Evolutionary conservation across 2,329 filamentous ascomycete species (phyloP).

Genomic region (Aspergillus versicolor): DNA sequence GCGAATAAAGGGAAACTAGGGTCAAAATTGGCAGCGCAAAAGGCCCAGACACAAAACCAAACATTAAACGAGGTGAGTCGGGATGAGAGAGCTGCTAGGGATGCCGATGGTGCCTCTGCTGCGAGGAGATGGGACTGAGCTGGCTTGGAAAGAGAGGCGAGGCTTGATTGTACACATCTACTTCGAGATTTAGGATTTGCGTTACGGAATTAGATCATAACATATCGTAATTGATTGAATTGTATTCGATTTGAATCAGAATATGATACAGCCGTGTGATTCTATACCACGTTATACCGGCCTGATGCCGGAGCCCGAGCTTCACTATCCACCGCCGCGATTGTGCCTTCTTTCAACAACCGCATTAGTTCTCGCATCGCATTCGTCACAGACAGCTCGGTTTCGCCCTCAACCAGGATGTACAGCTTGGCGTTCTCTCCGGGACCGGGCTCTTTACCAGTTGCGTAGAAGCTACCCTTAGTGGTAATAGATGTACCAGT

Average conservation of each 20-base stretch:
- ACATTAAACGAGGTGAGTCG: slow-evolving; percentile 67
- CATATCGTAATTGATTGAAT: neutral
- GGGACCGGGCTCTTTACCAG: slow-evolving; percentile 74
- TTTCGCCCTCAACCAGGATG: slow-evolving; percentile 96
- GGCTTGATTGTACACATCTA: neutral
- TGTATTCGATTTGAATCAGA: neutral
- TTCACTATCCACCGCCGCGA: slow-evolving; percentile 85
- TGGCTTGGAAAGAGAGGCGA: neutral
- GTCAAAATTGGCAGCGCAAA: slow-evolving; percentile 70
- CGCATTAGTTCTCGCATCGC: slow-evolving; percentile 89
- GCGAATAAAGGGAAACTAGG: slow-evolving; percentile 65
- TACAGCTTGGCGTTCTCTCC: slow-evolving; percentile 90
- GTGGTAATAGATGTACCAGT: slow-evolving; percentile 96
- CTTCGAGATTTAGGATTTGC: neutral
- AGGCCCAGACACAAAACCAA: slow-evolving; percentile 67
- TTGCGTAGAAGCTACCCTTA: slow-evolving; percentile 85
- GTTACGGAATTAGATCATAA: neutral
- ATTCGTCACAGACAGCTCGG: slow-evolving; percentile 84
- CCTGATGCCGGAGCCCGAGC: slow-evolving; percentile 74
- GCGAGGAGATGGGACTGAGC: slow-evolving; percentile 58
- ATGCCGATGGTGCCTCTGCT: slow-evolving; percentile 64
- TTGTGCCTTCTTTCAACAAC: slow-evolving; percentile 83
- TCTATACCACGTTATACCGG: slow-evolving; percentile 78
- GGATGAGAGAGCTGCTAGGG: slow-evolving; percentile 63
- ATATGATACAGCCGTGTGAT: slow-evolving; percentile 16